Percentiles rank a stretch among this genome's conserved stretches.
Evolutionary conservation across 768 basidiomycete genomes (phyloP).

Genomic region (Cystofilobasidium capitatum): DNA sequence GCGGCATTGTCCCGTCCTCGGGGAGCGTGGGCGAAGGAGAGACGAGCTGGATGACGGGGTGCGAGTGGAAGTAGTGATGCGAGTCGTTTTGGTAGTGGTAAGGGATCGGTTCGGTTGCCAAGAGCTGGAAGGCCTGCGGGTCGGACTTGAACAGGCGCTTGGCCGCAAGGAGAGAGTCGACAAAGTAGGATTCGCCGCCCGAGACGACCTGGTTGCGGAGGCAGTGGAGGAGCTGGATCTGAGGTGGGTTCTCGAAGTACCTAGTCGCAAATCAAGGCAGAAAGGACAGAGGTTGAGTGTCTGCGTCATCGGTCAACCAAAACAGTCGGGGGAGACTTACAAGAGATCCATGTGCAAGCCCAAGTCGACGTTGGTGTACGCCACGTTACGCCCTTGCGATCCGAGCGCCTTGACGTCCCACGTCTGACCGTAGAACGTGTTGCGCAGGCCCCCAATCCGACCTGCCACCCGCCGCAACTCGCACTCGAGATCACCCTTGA

Average conservation of each 20-base stretch:
- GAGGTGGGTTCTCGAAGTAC: constrained; percentile 82
- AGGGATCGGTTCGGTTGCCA: constrained; percentile 58
- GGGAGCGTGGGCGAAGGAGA: background rate
- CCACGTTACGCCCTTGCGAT: constrained; percentile 72
- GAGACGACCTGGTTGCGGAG: constrained; percentile 63
- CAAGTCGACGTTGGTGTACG: constrained; percentile 82
- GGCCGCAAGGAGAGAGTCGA: constrained; percentile 66
- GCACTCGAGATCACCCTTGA: constrained; percentile 55
- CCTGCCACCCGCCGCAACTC: constrained; percentile 59
- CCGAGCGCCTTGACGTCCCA: constrained; percentile 75
- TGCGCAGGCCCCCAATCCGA: constrained; percentile 62
- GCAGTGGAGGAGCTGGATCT: constrained; percentile 86
- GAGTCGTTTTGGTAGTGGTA: constrained; percentile 90
- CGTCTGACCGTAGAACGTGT: constrained; percentile 78
- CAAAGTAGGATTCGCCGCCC: constrained; percentile 79
- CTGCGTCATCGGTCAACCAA: background rate
- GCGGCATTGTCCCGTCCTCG: background rate
- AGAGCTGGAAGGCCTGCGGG: constrained; percentile 50
- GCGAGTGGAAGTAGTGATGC: constrained; percentile 63
- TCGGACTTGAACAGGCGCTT: constrained; percentile 45
- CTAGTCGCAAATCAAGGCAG: constrained; percentile 42
- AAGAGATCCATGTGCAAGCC: constrained; percentile 86
- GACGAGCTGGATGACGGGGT: constrained; percentile 63
- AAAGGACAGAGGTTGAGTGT: background rate
- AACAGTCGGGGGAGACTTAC: constrained; percentile 47